Conservation (phyloP, 140 eudicot species). For the Senecio squalidus region DNA sequence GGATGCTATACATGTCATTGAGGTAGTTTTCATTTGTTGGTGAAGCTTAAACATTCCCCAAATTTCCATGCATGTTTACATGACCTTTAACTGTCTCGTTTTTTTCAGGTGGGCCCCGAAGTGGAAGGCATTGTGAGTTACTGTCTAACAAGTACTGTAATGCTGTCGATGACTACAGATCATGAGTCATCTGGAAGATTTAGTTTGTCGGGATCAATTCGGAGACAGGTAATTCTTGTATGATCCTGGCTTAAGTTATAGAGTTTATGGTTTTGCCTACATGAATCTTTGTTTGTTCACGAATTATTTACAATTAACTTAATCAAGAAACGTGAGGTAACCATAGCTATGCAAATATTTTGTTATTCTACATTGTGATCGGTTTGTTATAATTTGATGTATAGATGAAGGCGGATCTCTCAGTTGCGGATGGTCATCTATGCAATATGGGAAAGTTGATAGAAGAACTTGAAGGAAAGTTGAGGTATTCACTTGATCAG, state of each 20-base stretch:
- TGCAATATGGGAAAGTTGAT: slow-evolving; percentile 90
- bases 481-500: slow-evolving; percentile 85
- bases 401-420: slow-evolving; percentile 71
- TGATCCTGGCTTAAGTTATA: neutral
- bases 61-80: neutral
- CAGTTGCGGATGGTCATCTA: slow-evolving; percentile 72
- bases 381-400: neutral
- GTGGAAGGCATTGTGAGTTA: slow-evolving; percentile 57
- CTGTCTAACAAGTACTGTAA: slow-evolving; percentile 82
- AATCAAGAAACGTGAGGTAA: too few relatives aligned
- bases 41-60: neutral
- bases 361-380: neutral
- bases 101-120: slow-evolving; percentile 59
- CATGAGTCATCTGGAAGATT: slow-evolving; percentile 66
- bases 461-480: slow-evolving; percentile 81
- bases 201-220: slow-evolving; percentile 76
- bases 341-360: too few relatives aligned
- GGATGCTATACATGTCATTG: slow-evolving; percentile 89
- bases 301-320: too few relatives aligned
- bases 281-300: too few relatives aligned
- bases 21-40: slow-evolving; percentile 35
- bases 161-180: slow-evolving; percentile 78
- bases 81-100: neutral
- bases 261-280: neutral
- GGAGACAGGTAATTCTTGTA: slow-evolving; percentile 73